These are phyloP conservation scores for Limonium bicolor DNA, from an alignment of 148 eudicot genomes.

Conservation along the genomic window DNA sequence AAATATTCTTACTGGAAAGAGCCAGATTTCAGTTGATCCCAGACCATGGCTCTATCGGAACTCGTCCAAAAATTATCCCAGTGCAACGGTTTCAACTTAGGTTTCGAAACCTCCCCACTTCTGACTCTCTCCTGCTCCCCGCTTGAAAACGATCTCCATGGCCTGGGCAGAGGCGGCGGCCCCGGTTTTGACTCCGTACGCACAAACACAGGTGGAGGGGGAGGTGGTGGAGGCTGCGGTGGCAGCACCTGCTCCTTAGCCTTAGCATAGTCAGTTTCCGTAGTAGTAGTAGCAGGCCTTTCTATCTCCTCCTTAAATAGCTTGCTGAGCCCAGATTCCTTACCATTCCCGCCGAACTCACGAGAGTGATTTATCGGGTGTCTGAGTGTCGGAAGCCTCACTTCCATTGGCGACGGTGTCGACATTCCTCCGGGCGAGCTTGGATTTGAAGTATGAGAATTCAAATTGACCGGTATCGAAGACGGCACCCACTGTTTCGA, in stretches of 20 bases:
- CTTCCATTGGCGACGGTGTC: conserved; percentile 14
- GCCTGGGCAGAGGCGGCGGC: conserved; percentile 38
- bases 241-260: no score
- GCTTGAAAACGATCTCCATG: conserved; percentile 21
- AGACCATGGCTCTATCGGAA: conserved; percentile 64
- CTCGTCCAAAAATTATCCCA: conserved; percentile 87
- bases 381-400: no score
- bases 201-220: conserved; percentile 23
- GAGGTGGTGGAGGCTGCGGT: conserved; percentile 40
- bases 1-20: conserved; percentile 56
- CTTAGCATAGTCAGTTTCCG: no score
- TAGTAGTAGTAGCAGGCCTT: no score
- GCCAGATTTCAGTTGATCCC: conserved; percentile 81
- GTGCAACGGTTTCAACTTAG: conserved; percentile 73
- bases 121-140: conserved; percentile 12
- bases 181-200: conserved; percentile 11
- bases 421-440: conserved; percentile 16
- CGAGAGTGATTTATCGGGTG: neutral
- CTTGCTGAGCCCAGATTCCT: no score
- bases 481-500: conserved; percentile 19
- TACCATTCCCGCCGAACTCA: no score
- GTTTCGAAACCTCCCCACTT: conserved; percentile 31
- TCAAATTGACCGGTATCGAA: conserved; percentile 9
- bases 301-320: no score
- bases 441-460: conserved; percentile 14